Percentiles rank a stretch among this genome's conserved stretches.
These are phyloP conservation scores for Acer yangbiense DNA, from an alignment of 345 rosid genomes.

Conservation along the genomic window DNA sequence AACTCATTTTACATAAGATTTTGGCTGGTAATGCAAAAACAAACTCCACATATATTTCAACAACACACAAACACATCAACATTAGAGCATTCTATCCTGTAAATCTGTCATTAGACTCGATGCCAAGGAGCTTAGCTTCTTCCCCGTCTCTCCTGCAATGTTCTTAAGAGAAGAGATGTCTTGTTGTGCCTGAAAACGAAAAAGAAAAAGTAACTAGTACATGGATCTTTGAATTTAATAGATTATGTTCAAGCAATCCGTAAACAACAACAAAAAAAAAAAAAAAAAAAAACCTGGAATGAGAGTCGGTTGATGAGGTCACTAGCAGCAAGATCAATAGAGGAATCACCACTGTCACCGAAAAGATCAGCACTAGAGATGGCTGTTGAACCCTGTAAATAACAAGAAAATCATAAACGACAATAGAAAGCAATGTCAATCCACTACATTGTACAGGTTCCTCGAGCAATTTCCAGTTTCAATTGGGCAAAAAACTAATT, in stretches of 20 bases:
- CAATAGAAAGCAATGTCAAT: not conserved
- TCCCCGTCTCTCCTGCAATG: slow-evolving; percentile 93
- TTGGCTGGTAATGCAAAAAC: slow-evolving; percentile 22
- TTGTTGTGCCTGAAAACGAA: slow-evolving; percentile 72
- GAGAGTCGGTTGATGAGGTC: slow-evolving; percentile 85
- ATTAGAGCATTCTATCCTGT: slow-evolving; percentile 85
- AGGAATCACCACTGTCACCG: slow-evolving; percentile 52
- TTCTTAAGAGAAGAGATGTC: slow-evolving; percentile 82
- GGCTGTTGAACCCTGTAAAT: slow-evolving; percentile 74
- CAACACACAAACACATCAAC: not conserved
- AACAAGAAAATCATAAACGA: slow-evolving; percentile 7
- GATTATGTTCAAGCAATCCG: not conserved
- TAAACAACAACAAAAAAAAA: no score
- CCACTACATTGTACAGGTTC: not conserved
- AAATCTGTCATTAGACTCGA: slow-evolving; percentile 77
- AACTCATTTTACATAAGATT: slow-evolving; percentile 28
- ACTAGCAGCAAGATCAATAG: slow-evolving; percentile 72
- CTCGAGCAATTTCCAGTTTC: not conserved
- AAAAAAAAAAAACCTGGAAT: slow-evolving; percentile 62
- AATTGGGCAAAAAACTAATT: not conserved
- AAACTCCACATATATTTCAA: slow-evolving; percentile 9
- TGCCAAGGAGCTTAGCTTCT: slow-evolving; percentile 81
- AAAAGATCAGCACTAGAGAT: slow-evolving; percentile 97
- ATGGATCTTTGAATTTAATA: not conserved
- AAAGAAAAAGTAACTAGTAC: not conserved